These are phyloP conservation scores for Pseudogymnoascus sp. DNA, from an alignment of 2,329 filamentous ascomycete species.

Conservation along the genomic window DNA sequence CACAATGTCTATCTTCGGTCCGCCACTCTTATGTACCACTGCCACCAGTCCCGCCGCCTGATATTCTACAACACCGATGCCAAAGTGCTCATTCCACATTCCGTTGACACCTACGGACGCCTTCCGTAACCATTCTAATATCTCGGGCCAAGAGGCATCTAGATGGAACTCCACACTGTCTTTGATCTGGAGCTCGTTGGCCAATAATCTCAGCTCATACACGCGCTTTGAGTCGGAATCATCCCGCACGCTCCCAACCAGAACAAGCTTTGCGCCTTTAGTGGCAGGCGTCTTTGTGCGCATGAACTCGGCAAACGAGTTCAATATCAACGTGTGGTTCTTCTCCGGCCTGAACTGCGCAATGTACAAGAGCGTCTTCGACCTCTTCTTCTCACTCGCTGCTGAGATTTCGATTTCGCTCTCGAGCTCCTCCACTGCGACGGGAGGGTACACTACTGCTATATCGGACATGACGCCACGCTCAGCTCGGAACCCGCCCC, in stretches of 20 bases:
- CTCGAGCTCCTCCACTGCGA: constrained; percentile 79
- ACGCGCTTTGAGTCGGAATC: constrained; percentile 73
- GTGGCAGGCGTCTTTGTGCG: constrained; percentile 46
- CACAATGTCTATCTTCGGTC: constrained; percentile 90
- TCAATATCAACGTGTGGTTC: constrained; percentile 81
- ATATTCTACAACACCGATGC: constrained; percentile 96
- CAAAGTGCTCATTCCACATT: constrained; percentile 99
- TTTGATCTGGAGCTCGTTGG: constrained; percentile 78
- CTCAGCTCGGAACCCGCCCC: constrained; percentile 52
- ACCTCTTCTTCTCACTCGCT: constrained; percentile 60
- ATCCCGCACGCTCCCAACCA: constrained; percentile 89
- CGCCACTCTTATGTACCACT: constrained; percentile 88
- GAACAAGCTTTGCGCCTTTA: constrained; percentile 59
- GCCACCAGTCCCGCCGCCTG: constrained; percentile 89
- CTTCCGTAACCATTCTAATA: constrained; percentile 69
- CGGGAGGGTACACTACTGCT: constrained; percentile 81
- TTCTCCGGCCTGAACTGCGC: constrained; percentile 97
- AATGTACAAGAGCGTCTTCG: constrained; percentile 78
- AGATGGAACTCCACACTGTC: constrained; percentile 80
- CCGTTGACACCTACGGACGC: constrained; percentile 86
- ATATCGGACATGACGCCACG: constrained; percentile 46
- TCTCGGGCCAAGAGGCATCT: constrained; percentile 82
- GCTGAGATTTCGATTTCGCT: constrained; percentile 63
- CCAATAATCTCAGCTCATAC: constrained; percentile 78
- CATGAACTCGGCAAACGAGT: constrained; percentile 74